phyloP scores from a whole-genome alignment of 2,329 filamentous ascomycete genomes.

The Aspergillus sp. region DNA sequence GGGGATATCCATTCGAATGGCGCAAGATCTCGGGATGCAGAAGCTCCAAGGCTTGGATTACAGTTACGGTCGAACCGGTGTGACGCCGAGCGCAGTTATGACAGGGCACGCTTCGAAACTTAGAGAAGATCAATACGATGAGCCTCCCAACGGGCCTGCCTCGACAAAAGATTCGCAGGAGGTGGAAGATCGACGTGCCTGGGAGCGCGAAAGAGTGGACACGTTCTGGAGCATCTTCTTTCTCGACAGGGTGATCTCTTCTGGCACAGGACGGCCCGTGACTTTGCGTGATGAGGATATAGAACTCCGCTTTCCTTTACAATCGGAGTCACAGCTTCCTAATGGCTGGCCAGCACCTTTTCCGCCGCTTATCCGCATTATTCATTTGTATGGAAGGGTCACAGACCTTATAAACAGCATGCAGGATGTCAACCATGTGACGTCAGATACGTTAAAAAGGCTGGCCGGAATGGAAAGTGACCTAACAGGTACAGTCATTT shows the following conservation, averaged over 20 bases:
- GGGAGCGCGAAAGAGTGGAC: conserved; percentile 79
- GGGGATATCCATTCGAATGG: conserved; percentile 81
- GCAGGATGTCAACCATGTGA: conserved; percentile 70
- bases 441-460: conserved; percentile 68
- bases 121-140: conserved; percentile 46
- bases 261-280: conserved; percentile 79
- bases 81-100: conserved; percentile 58
- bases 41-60: conserved; percentile 72
- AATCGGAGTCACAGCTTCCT: conserved; percentile 52
- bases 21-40: conserved; percentile 75
- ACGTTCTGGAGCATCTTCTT: conserved; percentile 92
- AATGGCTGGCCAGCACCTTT: conserved; percentile 76
- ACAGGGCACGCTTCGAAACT: conserved; percentile 41
- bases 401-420: conserved; percentile 84
- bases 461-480: conserved; percentile 78
- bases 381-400: conserved; percentile 80
- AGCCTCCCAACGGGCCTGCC: conserved; percentile 36
- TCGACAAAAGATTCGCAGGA: conserved; percentile 38
- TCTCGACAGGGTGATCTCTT: conserved; percentile 82
- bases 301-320: conserved; percentile 68
- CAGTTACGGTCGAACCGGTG: conserved; percentile 54
- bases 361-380: conserved; percentile 76
- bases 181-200: conserved; percentile 58
- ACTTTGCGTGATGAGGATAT: conserved; percentile 83
- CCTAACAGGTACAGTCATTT: conserved; percentile 59